Base-by-base conservation (phyloP, 2,329 filamentous ascomycete genomes). In the Exophiala bonariae region DNA sequence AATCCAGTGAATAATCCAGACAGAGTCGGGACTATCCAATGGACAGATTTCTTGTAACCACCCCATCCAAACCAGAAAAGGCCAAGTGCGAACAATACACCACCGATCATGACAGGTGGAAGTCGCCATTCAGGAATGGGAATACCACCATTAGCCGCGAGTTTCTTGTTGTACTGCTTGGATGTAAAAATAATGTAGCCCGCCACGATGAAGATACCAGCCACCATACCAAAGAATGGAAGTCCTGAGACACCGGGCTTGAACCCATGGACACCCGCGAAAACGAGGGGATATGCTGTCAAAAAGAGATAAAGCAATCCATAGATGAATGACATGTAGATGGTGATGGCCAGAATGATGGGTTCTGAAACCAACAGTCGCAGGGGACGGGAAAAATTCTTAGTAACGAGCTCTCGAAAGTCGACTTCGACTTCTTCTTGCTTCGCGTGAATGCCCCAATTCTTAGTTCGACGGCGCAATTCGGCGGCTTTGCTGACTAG, bases 161-260 rank as follows among this genome's bases (percentile, higher is more conserved):
- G 74, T 68, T 86, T 88, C 58, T 78, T 77, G 59, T 80, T 78
- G 66, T 92, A 92, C 64, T 75, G 73, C 18, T 81, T 80, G 65
- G 88, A 80, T 60, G 78, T 76, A 31, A 80, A 59, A 41, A 87
- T 71, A 52, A 92, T 83, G 37, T 76, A 75, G 7, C 74, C 50
- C 39, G 85, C 87, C 0, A 85, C 86, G 44, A 88, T 67, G 13
- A 92, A 52, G 62, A 89, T 80, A 37, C 89, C 89, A 7, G 75
- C 60, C 41, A 93, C 80, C 84, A 96, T 88, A 44, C 89, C 90
- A 59, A 96, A 88, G 66, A 90, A 91, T 6, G 89, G 83, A 4
- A 96, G 76, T 2, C 89, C 90, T 3, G 83, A 79, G 14, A 87
- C 68, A 47, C 90, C 90, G 1, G 76, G 61, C 26, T 71, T 80